Base-by-base conservation (phyloP, 1,284 basidiomycete genomes). In the Salmacisia buchloeana region DNA sequence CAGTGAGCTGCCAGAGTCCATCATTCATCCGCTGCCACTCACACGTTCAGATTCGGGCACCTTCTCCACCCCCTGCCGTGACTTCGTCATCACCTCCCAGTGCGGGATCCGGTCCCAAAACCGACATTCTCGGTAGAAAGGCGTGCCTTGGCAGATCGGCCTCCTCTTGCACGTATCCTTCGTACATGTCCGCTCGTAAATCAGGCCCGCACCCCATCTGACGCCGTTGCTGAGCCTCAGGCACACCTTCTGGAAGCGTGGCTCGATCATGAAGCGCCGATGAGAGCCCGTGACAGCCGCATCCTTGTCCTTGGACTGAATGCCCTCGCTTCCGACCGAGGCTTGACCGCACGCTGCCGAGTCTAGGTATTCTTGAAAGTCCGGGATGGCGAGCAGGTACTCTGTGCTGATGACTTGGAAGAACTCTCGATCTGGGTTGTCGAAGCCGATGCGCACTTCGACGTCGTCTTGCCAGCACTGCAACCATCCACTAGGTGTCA, bases 191-290 rank as follows among this genome's bases (percentile, higher is more conserved):
- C 92, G 85, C 80, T 98, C 94, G 46, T 93, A 84, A 9, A 85
- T 84, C 75, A 92, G 86, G 1, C 93, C 92, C 31, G 94, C 84
- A 7, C 94, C 94, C 81, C 93, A 94, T 33, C 90, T 85, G n/a
- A 94, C 88, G 18, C 94, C 94, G 62, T 91, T 90, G 33, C 86
- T 84, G 69, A 97, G 85, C 72, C 90, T 89, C 68, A 75, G 68
- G 58, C 67, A 69, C 58, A 77, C 64, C 63, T 79, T 79, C 35
- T 49, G 60, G 66, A 75, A 72, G 13, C 70, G 64, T 6, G 69
- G 65, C 23, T 71, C 72, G 58, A 69, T 68, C 65, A 69, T 75
- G 67, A 77, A 77, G 12, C 71, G 65, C 38, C 62, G 21, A 10
- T 52, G 62, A 10, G 27, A 35, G 21, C 58, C 63, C 31, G 31